Base-by-base conservation (phyloP, 2,329 filamentous ascomycete species). In the Apiospora aurea region DNA sequence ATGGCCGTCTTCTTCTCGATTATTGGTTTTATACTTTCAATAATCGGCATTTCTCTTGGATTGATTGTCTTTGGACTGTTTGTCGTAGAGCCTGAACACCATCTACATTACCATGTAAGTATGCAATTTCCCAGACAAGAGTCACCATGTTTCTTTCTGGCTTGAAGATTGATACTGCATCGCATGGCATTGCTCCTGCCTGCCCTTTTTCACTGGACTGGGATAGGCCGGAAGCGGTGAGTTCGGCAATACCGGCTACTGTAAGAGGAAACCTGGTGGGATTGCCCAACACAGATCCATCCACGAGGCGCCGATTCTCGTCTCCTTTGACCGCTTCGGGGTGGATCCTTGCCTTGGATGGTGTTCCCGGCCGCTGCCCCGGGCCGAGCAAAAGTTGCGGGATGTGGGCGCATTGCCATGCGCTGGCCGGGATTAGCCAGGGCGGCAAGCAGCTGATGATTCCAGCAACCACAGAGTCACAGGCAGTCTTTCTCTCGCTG, bases 1-100 rank as follows among this genome's bases (percentile, higher is more conserved):
- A 38, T 16, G 18, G 21, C 18, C 57, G 41, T 64, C 57, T 64
- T 21, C 18, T 24, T 41, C 8, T 64, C 57, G 21, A 41, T 21
- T 41, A 64, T 64, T 64, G 41, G 21, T 18, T 64, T 64, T 64
- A n/a, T 64, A 41, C 57, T 64, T 64, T 41, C 57, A 13, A 64
- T 64, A 41, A 41, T 21, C 13, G 0, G 29, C 41, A 21, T 41
- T 41, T 21, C 29, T n/a, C 2, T 61, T 38, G 4, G 2, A 8
- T 38, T 11, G 2, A 8, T 38, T 21, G 18, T 38, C 18, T 11
- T 13, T n/a, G 11, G 5, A 29, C 5, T 61, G 29, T 11, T 4
- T n/a, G 47, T 14, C 16, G 5, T n/a, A 38, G 14, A 34, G n/a
- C 26, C 10, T 8, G 6, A 41, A n/a, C 18, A 61, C 29, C 51